Evolutionary conservation across 345 rosid genomes (phyloP), one percentile per base, ranked within the genome.

Genomic region (Acer yangbiense): DNA sequence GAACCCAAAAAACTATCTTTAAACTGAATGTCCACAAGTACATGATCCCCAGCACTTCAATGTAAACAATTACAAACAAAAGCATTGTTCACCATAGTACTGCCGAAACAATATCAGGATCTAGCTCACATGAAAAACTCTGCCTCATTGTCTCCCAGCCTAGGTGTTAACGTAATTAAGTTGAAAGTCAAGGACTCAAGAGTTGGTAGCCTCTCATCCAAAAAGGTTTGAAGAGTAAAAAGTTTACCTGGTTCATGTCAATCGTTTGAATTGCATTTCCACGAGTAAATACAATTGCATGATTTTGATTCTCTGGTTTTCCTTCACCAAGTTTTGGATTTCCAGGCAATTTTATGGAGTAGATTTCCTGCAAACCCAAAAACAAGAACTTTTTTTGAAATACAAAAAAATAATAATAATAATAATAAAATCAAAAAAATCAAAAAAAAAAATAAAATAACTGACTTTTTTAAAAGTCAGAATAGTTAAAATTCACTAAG

Each of bases 241-340:
- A 63, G 25, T 46, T 67, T 74, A 93, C 98, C 94, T 95, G 99
- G 86, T 95, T 95, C 99, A 95, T 95, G 87, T 95, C 99, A 79
- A 95, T 95, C 44, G 99, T 95, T 85, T 95, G 99, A 77, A 95
- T 75, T 71, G 99, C 98, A 87, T 86, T 93, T 87, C 99, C 99
- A 46, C 99, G 98, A 73, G 99, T 93, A 85, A 95, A 95, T 71
- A 95, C 77, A 85, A 95, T 83, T 20, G 99, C 99, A 79, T 95
- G 99, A 79, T 95, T 95, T 87, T 95, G 99, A 87, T 95, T 95
- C 88, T 95, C 99, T 74, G 99, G 99, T 86, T 93, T 95, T 74
- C 99, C 99, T 84, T 95, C 98, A 48, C 99, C 99, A 82, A 95
- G 88, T 86, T 95, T 95, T 10, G 99, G 99, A 83, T 95, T 85